Percentiles rank a stretch among this genome's conserved stretches.
phyloP scores from a whole-genome alignment of 192 early-diverging fungal species.

The Backusella psychrophila region DNA sequence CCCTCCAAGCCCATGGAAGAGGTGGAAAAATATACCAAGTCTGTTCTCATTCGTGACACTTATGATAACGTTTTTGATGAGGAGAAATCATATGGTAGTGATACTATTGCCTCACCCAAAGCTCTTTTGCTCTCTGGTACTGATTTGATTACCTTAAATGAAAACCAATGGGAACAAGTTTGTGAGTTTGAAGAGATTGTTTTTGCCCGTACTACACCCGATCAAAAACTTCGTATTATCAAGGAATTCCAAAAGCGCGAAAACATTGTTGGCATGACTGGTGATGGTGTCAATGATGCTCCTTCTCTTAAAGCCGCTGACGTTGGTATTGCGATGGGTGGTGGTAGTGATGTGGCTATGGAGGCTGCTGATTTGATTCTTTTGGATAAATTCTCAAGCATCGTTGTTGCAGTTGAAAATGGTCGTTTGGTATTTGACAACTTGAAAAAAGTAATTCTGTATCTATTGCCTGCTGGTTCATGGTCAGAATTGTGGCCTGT shows the following conservation, averaged over 20 bases:
- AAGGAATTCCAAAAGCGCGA: slow-evolving; percentile 69
- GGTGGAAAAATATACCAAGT: slow-evolving; percentile 27
- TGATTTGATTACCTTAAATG: slow-evolving; percentile 58
- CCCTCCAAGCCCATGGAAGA: slow-evolving; percentile 11
- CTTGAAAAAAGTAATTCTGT: slow-evolving; percentile 83
- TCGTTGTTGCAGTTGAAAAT: slow-evolving; percentile 68
- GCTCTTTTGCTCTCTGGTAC: slow-evolving; percentile 62
- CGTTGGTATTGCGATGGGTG: slow-evolving; percentile 86
- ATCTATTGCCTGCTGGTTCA: slow-evolving; percentile 76
- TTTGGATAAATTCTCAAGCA: slow-evolving; percentile 65
- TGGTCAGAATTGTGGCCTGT: slow-evolving; percentile 78
- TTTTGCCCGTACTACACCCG: slow-evolving; percentile 80
- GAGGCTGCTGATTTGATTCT: slow-evolving; percentile 68
- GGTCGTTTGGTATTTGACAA: slow-evolving; percentile 88
- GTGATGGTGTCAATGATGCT: slow-evolving; percentile 92
- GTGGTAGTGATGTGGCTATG: slow-evolving; percentile 75
- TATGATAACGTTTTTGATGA: slow-evolving; percentile 20
- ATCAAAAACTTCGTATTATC: slow-evolving; percentile 84
- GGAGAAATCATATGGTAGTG: slow-evolving; percentile 41
- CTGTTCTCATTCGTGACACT: slow-evolving; percentile 89
- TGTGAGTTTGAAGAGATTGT: slow-evolving; percentile 71
- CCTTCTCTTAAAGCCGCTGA: slow-evolving; percentile 89
- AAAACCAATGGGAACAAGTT: slow-evolving; percentile 68
- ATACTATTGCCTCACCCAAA: not conserved
- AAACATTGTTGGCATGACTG: slow-evolving; percentile 78